Percentiles rank a stretch among this genome's conserved stretches.
Evolutionary conservation across 1,139 yeast species (phyloP).

Genomic region (Eremothecium gossypii): DNA sequence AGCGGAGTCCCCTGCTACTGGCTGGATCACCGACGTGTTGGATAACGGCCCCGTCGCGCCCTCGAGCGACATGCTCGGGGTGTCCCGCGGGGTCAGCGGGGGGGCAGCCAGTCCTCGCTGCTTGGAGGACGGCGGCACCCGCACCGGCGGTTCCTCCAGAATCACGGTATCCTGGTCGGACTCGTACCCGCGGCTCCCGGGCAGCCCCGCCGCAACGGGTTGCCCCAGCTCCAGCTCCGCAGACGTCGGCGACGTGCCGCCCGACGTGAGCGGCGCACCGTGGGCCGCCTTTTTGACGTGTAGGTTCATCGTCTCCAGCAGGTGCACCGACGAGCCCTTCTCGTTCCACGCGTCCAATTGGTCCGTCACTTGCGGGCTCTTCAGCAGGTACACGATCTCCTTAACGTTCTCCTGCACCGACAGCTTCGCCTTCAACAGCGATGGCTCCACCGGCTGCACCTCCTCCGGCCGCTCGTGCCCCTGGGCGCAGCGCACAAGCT

Average conservation of each 20-base stretch:
- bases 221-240: background rate
- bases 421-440: conserved; percentile 19
- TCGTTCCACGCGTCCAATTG: conserved; percentile 22
- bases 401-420: conserved; percentile 29
- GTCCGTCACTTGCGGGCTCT: conserved; percentile 22
- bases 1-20: background rate
- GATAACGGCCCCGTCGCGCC: background rate
- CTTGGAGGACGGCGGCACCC: conserved; percentile 1
- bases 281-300: conserved; percentile 3
- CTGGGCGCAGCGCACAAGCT: conserved; percentile 38
- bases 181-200: conserved; percentile 1
- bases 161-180: conserved; percentile 9
- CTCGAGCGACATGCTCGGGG: background rate
- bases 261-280: background rate
- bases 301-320: conserved; percentile 19
- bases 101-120: background rate
- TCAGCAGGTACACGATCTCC: conserved; percentile 29
- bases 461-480: conserved; percentile 4
- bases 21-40: background rate
- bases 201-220: background rate
- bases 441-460: conserved; percentile 10
- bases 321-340: conserved; percentile 17
- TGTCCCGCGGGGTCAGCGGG: background rate
- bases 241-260: background rate
- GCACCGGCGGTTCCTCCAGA: background rate